Evolutionary conservation across 1,139 yeast species (phyloP), one percentile per base, ranked within the genome.

Genomic region (Zygosaccharomyces sapae): DNA sequence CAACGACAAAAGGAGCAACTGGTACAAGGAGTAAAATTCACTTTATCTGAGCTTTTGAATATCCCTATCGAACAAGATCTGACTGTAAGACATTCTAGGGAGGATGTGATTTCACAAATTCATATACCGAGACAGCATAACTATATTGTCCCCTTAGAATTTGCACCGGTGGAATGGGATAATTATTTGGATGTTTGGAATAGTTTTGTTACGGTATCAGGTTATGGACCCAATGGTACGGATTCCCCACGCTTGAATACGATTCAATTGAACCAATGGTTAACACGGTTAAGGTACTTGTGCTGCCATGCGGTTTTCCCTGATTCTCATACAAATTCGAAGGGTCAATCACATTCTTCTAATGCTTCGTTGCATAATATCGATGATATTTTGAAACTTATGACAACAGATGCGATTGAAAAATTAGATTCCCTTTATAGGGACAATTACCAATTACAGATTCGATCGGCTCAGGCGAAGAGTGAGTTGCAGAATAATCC

Each of bases 241-340:
- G 92, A 90, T 1, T 71, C 72, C 29, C 83, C 88, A 0, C 46
- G 52, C 34, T 30, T 63, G 20, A 46, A 57, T 6, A 48, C 51
- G 7, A 38, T 38, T 3, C 58, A 56, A 38, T 46, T 64, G 20
- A 72, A 83, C 44, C 68, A 70, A 16, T 86, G 95, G 95, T 68
- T 89, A 8, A 71, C 74, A 10, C 72, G 77, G 43, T 69, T 90
- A 29, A 72, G 97, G 30, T 90, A 86, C 60, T 74, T 86, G 0
- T 90, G 97, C 57, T 85, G 94, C 51, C 92, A 87, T 65, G 89
- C 96, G 0, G 81, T 82, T 51, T 73, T 85, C 33, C 88, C 87
- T 40, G 72, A 53, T 56, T 48, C 52, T 41, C 52, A 46, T 29
- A 35, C 39, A 43, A 39, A 19, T 48, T 40, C 33, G 50, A 50